Percentiles rank a stretch among this genome's conserved stretches.
phyloP scores from a whole-genome alignment of 345 rosid species.

The Nephelium lappaceum region DNA sequence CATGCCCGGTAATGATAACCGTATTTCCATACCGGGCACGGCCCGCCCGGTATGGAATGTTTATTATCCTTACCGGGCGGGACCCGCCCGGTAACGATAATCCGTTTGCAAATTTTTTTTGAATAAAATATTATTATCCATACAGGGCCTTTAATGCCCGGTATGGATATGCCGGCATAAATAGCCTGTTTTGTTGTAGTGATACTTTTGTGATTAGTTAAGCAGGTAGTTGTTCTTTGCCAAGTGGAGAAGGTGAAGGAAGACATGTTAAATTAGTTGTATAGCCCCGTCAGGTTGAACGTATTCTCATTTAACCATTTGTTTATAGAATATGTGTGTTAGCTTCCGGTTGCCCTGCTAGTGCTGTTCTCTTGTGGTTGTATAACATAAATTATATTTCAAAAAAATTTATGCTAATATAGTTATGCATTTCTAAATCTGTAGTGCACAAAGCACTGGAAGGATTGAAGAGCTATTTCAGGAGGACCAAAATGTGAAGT shows the following conservation, averaged over 20 bases:
- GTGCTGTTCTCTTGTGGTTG: background rate
- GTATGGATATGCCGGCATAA: no score
- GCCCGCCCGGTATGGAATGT: no score
- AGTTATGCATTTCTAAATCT: constrained; percentile 9
- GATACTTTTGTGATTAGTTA: constrained; percentile 24
- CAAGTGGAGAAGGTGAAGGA: constrained; percentile 97
- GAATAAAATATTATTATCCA: no score
- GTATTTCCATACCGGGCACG: no score
- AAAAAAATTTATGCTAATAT: background rate
- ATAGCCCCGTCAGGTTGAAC: constrained; percentile 79
- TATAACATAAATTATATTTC: background rate
- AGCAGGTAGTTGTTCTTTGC: constrained; percentile 95
- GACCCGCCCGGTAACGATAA: no score
- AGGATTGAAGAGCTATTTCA: constrained; percentile 85
- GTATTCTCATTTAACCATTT: constrained; percentile 1
- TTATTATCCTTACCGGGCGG: no score
- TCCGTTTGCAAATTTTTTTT: no score
- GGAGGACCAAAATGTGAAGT: constrained; percentile 87
- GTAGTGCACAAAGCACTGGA: constrained; percentile 70
- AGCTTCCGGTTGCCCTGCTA: background rate
- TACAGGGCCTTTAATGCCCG: no score
- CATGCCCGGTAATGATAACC: no score
- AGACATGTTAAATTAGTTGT: constrained; percentile 95
- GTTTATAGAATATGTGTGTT: background rate
- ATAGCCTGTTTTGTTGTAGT: no score